Conservation (phyloP, 2,329 filamentous ascomycete genomes). For the Diaporthe ilicicola region DNA sequence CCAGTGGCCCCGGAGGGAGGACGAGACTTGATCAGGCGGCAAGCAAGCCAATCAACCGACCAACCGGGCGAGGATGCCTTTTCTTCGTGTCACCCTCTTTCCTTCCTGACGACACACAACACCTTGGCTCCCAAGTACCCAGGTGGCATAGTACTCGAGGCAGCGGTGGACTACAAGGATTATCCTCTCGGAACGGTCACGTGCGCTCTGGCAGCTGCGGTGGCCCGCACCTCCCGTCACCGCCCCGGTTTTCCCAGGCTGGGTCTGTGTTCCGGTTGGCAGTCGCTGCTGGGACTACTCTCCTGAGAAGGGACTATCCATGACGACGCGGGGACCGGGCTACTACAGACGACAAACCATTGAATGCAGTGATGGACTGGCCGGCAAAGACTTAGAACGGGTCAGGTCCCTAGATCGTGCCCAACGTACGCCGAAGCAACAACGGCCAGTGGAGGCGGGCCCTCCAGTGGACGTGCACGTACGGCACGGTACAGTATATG, state of each 20-base stretch:
- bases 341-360: not conserved
- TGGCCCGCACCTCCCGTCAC: conserved; percentile 27
- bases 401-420: not conserved
- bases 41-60: conserved; percentile 12
- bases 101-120: not conserved
- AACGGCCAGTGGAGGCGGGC: conserved; percentile 6
- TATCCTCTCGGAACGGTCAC: conserved; percentile 28
- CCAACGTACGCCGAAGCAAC: conserved; percentile 21
- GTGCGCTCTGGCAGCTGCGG: conserved; percentile 30
- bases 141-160: conserved; percentile 8
- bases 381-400: not conserved
- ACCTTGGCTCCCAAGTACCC: not conserved
- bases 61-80: conserved; percentile 11
- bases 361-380: not conserved
- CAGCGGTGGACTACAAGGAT: conserved; percentile 24
- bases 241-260: conserved; percentile 30
- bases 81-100: not conserved
- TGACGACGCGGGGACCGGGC: conserved; percentile 26
- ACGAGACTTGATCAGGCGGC: conserved; percentile 3
- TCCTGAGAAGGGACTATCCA: conserved; percentile 30
- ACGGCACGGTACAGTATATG: not conserved
- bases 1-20: conserved; percentile 5
- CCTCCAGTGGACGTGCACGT: conserved; percentile 11
- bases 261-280: conserved; percentile 32
- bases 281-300: conserved; percentile 20